Evolutionary conservation across 2,329 filamentous ascomycete genomes (phyloP).

Genomic region (Clonostachys rhizophaga): DNA sequence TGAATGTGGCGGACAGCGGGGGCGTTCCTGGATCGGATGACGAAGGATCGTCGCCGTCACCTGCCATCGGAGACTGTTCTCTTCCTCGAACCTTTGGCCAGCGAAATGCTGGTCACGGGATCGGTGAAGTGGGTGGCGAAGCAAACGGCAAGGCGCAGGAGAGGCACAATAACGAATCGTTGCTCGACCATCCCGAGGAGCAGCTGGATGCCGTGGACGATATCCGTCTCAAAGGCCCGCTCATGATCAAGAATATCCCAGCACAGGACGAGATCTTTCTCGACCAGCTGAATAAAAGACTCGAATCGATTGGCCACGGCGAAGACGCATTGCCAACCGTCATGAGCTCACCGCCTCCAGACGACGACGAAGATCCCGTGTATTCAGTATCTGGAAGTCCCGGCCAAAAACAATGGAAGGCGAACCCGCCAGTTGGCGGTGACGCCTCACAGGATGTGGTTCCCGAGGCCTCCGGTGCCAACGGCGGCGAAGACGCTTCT

Average conservation of each 20-base stretch:
- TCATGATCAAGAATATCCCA: constrained; percentile 51
- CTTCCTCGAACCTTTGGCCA: not conserved
- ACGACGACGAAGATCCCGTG: constrained; percentile 8
- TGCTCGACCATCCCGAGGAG: constrained; percentile 12
- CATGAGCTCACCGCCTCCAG: constrained; percentile 22
- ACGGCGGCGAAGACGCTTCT: constrained; percentile 12
- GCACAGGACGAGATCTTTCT: constrained; percentile 52
- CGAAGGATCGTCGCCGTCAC: constrained; percentile 9
- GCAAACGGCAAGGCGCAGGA: not conserved
- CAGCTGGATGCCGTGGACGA: constrained; percentile 36
- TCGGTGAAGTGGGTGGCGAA: not conserved
- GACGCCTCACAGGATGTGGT: constrained; percentile 13
- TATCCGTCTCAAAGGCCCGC: constrained; percentile 40
- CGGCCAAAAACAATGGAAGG: not conserved
- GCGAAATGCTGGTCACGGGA: not conserved
- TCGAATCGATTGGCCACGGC: constrained; percentile 42
- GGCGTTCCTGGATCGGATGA: constrained; percentile 17
- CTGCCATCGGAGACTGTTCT: too few relatives aligned
- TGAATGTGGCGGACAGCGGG: constrained; percentile 29
- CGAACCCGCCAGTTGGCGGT: constrained; percentile 9
- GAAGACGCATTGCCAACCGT: constrained; percentile 41
- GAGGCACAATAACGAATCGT: constrained; percentile 2
- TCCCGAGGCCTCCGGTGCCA: not conserved
- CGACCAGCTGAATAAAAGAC: constrained; percentile 41
- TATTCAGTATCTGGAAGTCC: not conserved